Conservation (phyloP, 257 asterid species). For the Gynochthodes officinalis region DNA sequence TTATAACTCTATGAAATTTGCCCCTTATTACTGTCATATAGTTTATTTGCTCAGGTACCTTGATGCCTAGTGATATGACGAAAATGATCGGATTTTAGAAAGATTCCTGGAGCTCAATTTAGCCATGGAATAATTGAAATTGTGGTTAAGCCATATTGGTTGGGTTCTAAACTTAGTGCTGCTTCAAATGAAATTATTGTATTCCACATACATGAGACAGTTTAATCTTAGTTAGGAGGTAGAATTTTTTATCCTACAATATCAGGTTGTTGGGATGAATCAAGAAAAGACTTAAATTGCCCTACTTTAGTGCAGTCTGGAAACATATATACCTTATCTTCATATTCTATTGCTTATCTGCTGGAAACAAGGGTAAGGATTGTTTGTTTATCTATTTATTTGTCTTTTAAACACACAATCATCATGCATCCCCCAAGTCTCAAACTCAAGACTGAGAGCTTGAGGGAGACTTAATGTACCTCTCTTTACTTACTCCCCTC, state of each 20-base stretch:
- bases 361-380: background rate
- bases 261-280: background rate
- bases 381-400: background rate
- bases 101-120: background rate
- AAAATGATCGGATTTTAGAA: background rate
- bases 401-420: background rate
- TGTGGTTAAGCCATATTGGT: background rate
- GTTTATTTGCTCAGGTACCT: background rate
- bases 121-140: background rate
- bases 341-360: background rate
- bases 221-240: background rate
- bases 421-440: background rate
- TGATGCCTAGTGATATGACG: background rate
- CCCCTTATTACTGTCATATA: background rate
- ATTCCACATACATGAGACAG: background rate
- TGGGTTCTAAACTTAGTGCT: background rate
- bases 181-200: background rate
- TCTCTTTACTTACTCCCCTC: too few relatives aligned
- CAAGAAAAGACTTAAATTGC: background rate
- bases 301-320: background rate
- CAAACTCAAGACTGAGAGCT: background rate
- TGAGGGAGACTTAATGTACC: background rate
- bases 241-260: background rate
- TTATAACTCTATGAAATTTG: background rate
- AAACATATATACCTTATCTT: background rate